Conservation (phyloP, 495 filamentous ascomycete genomes). For the Cercophora sp. region DNA sequence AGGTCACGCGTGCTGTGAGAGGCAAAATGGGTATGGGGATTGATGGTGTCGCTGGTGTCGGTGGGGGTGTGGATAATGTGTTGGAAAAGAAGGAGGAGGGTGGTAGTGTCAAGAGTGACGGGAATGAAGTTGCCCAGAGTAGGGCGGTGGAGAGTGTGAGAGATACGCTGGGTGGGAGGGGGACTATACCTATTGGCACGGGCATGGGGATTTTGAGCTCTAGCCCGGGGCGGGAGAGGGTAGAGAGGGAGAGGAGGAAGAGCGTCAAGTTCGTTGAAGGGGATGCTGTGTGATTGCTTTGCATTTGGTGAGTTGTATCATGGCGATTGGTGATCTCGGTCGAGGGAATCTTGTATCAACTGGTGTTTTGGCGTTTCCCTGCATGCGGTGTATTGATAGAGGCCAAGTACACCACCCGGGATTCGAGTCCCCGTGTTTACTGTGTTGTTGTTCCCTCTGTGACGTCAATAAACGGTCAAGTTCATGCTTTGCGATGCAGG, state of each 20-base stretch:
- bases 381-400: too few species aligned
- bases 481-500: too few species aligned
- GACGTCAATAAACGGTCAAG: too few species aligned
- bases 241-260: slow-evolving; percentile 48
- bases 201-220: slow-evolving; percentile 38
- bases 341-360: too few species aligned
- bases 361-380: not conserved
- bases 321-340: too few species aligned
- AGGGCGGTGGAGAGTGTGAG: slow-evolving; percentile 51
- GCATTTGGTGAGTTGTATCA: too few species aligned
- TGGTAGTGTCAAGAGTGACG: slow-evolving; percentile 26
- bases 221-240: slow-evolving; percentile 34
- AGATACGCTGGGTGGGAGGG: slow-evolving; percentile 32
- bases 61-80: not conserved
- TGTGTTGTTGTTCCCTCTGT: too few species aligned
- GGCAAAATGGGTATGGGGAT: slow-evolving; percentile 21
- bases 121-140: slow-evolving; percentile 45
- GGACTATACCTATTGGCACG: not conserved
- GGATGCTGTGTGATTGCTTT: slow-evolving; percentile 11
- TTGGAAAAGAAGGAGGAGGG: slow-evolving; percentile 1
- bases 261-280: slow-evolving; percentile 50
- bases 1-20: slow-evolving; percentile 38
- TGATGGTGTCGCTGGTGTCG: not conserved
- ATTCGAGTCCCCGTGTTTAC: too few species aligned
- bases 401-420: too few species aligned